A percentile compares a stretch with the other conserved stretches of the same genome.
phyloP scores from a whole-genome alignment of 2,329 filamentous ascomycete species.

The Colletotrichum ledebouriae region DNA sequence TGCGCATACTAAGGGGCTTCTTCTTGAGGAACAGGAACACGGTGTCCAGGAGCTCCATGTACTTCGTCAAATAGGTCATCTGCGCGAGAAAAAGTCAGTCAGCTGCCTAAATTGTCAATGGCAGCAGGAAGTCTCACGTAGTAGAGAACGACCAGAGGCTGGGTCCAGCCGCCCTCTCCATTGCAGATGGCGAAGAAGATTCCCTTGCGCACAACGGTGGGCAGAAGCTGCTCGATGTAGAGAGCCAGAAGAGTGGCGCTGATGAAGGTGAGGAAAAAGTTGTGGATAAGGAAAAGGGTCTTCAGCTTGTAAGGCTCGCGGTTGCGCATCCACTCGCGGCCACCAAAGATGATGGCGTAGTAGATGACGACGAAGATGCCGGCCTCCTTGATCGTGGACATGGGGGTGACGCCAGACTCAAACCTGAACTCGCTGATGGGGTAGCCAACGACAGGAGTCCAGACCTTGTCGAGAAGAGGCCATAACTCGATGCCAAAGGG shows the following conservation, averaged over 20 bases:
- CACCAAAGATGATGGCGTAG: conserved; percentile 94
- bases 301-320: conserved; percentile 89
- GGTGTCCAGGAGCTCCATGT: conserved; percentile 94
- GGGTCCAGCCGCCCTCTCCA: conserved; percentile 88
- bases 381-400: conserved; percentile 90
- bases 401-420: conserved; percentile 82
- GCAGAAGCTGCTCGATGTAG: conserved; percentile 91
- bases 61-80: conserved; percentile 99
- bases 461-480: conserved; percentile 94
- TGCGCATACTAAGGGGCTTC: conserved; percentile 86
- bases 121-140: conserved; percentile 75
- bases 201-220: conserved; percentile 83
- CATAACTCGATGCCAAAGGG: conserved; percentile 93
- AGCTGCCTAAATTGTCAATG: conserved; percentile 23
- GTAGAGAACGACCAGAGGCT: conserved; percentile 93
- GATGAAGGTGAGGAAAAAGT: conserved; percentile 91
- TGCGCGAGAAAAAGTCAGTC: conserved; percentile 53
- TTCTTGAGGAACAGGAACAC: conserved; percentile 99
- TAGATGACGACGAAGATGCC: conserved; percentile 86
- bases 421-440: conserved; percentile 90
- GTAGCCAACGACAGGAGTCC: conserved; percentile 82
- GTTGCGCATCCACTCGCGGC: conserved; percentile 91
- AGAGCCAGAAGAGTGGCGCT: conserved; percentile 84
- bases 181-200: conserved; percentile 92
- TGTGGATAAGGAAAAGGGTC: conserved; percentile 93